A percentile compares a stretch with the other conserved stretches of the same genome.
Evolutionary conservation across 2,329 filamentous ascomycete species (phyloP).

Genomic region (Falciphora oryzae): DNA sequence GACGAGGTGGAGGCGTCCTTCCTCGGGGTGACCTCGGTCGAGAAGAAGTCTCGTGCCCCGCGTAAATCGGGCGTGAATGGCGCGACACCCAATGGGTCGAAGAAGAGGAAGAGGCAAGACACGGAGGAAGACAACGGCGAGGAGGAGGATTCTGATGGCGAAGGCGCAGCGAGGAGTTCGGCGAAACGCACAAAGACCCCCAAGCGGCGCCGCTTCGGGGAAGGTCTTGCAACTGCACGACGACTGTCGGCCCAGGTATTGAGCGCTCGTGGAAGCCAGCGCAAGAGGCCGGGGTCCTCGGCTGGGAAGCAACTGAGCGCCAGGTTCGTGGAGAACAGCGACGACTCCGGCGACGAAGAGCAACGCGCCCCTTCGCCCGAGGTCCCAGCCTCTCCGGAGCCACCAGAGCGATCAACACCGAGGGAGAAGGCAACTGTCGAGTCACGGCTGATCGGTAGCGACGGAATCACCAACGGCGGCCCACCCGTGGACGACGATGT

Average conservation of each 20-base stretch:
- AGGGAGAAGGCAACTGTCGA: not conserved
- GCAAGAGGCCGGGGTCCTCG: not conserved
- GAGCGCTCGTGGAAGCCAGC: not conserved
- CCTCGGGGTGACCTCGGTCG: not conserved
- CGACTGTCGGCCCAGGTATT: not conserved
- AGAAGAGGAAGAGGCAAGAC: slow-evolving; percentile 21
- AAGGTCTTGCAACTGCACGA: not conserved
- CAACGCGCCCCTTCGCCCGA: slow-evolving; percentile 1
- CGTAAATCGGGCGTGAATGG: slow-evolving; percentile 3
- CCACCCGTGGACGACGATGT: slow-evolving; percentile 19
- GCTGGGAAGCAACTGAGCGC: slow-evolving; percentile 6
- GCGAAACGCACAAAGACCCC: slow-evolving; percentile 4
- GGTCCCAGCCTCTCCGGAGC: slow-evolving; percentile 11
- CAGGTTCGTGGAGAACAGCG: slow-evolving; percentile 1
- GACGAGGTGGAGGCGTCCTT: slow-evolving; percentile 5
- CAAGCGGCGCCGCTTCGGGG: slow-evolving; percentile 11
- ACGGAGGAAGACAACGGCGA: slow-evolving; percentile 15
- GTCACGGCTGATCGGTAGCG: too few relatives aligned
- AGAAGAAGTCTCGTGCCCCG: slow-evolving; percentile 4
- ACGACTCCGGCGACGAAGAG: not conserved
- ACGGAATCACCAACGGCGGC: too few relatives aligned
- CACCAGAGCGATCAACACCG: slow-evolving; percentile 8
- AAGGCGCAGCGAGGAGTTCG: not conserved
- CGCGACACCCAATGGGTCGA: slow-evolving; percentile 22
- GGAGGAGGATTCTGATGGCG: slow-evolving; percentile 8